Conservation (phyloP, 2,329 filamentous ascomycete genomes). For the Sporothrix globosa region DNA sequence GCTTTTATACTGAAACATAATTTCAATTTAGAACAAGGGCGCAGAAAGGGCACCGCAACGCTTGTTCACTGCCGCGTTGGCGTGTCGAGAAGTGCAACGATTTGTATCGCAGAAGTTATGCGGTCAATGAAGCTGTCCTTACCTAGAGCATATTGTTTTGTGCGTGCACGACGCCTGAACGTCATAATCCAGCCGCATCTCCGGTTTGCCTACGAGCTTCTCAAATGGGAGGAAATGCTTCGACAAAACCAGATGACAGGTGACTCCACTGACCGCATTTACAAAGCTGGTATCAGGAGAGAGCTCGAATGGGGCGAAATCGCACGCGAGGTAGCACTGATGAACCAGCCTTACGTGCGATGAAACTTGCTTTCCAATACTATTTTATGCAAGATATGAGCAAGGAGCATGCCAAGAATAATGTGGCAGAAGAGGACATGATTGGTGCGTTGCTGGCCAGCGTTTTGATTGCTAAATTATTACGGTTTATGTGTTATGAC, state of each 20-base stretch:
- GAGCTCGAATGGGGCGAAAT: conserved; percentile 93
- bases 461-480: not conserved
- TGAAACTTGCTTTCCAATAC: conserved; percentile 42
- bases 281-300: conserved; percentile 57
- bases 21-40: conserved; percentile 69
- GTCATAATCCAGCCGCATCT: conserved; percentile 98
- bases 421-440: not conserved
- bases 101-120: conserved; percentile 99
- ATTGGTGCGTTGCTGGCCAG: not conserved
- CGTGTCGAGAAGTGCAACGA: conserved; percentile 92
- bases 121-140: conserved; percentile 77
- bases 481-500: conserved; percentile 13
- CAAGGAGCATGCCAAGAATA: not conserved
- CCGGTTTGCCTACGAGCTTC: conserved; percentile 88
- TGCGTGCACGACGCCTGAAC: conserved; percentile 87
- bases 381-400: not conserved
- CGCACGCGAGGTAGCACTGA: conserved; percentile 84
- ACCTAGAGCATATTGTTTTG: conserved; percentile 92
- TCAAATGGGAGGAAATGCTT: conserved; percentile 91
- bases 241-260: conserved; percentile 46
- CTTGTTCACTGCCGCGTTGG: conserved; percentile 96
- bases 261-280: too few species aligned
- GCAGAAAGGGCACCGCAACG: conserved; percentile 75
- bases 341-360: conserved; percentile 92
- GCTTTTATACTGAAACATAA: conserved; percentile 25